Evolutionary conservation across 768 basidiomycete species (phyloP), one percentile per base, ranked within the genome.

Genomic region (Termitomyces heimii): DNA sequence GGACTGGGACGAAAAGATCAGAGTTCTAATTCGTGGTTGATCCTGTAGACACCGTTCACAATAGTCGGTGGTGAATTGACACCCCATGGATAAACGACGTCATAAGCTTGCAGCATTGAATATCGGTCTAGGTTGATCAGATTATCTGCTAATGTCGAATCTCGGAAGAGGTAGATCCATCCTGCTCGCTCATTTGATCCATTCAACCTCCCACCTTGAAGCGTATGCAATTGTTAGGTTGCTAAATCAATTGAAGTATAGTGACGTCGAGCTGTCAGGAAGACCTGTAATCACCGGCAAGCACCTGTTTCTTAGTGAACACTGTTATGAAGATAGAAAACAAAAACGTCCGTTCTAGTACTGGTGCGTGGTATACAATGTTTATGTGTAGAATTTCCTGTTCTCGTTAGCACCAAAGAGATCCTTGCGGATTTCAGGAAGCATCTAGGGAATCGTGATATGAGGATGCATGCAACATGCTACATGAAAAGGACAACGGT

Each of bases 381-480:
- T 35, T 45, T 69, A 90, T 68, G 85, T 86, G 72, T 85, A 89
- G 79, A 95, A 96, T 71, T 92, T 94, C 66, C 95, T 85, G 76
- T 96, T 98, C 71, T 83, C 80, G 71, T 98, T 98, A 34, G 78
- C 71, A 16, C 96, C 96, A 63, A 96, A 98, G 45, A 98, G 78
- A 65, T 94, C 89, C 61, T 78, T 79, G 63, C 96, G 79, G 63
- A 98, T 92, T 74, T 97, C 94, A 2, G 96, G 96, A 26, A 98
- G 78, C 96, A 98, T 98, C 92, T 96, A 42, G 5, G 29, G 32
- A 22, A 28, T 13, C 16, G 13, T n/a, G 32, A 10, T 2, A 29
- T 54, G 2, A 49, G 22, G 20, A 54, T 43, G 10, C 16, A 42
- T 35, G 31, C 37, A 13, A 8, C 22, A 24, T 39, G 9, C 20